Evolutionary conservation across 2,329 filamentous ascomycete species (phyloP).

Genomic region (Lasiodiplodia theobromae): DNA sequence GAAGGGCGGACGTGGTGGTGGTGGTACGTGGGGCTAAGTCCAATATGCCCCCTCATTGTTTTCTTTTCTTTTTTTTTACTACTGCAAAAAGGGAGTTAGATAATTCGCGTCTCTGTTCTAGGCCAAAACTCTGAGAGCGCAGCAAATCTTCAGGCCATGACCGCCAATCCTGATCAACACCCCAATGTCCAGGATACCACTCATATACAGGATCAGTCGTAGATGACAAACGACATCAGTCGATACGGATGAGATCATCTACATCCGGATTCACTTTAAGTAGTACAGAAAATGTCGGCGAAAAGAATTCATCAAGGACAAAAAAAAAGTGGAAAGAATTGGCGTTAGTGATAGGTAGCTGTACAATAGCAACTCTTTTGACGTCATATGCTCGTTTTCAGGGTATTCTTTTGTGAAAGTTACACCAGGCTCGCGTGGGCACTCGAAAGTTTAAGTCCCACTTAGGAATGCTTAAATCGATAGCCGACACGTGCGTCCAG

Average conservation of each 20-base stretch:
- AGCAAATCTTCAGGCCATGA: too few species aligned
- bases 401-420: too few species aligned
- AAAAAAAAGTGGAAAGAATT: not conserved
- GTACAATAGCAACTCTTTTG: not conserved
- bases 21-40: conserved; percentile 88
- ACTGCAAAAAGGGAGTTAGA: not conserved
- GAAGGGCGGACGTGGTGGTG: conserved; percentile 82
- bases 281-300: not conserved
- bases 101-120: not conserved
- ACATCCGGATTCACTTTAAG: not conserved
- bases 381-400: not conserved
- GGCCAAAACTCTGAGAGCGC: not conserved
- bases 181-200: too few species aligned
- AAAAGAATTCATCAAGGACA: not conserved
- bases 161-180: too few species aligned
- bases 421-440: too few species aligned
- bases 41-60: not conserved
- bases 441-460: not conserved
- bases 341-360: not conserved
- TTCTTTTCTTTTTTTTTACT: not conserved
- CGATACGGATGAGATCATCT: not conserved
- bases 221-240: not conserved
- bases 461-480: not conserved
- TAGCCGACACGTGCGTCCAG: not conserved
- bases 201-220: too few species aligned